Conservation (phyloP, 2,329 filamentous ascomycete species). For the Trichoderma sp. region DNA sequence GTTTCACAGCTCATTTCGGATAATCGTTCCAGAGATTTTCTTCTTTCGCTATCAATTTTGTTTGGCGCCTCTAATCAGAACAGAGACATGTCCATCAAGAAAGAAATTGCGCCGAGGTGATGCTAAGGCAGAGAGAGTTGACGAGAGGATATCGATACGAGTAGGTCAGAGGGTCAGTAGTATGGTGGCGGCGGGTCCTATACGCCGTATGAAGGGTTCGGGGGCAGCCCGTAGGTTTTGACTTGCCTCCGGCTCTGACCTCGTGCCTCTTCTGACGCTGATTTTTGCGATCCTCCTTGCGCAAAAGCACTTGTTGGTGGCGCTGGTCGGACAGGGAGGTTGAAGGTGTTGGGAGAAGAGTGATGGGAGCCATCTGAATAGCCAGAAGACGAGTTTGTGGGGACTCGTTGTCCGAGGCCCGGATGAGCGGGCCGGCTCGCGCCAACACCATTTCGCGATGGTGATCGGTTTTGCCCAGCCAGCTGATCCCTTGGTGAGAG, state of each 20-base stretch:
- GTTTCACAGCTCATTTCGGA: not conserved
- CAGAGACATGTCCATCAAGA: slow-evolving; percentile 24
- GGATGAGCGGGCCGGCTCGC: slow-evolving; percentile 51
- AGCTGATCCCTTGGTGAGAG: slow-evolving; percentile 55
- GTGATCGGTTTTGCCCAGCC: slow-evolving; percentile 51
- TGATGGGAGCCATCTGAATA: slow-evolving; percentile 42
- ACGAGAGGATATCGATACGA: not conserved
- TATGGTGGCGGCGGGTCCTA: slow-evolving; percentile 25
- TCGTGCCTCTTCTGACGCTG: slow-evolving; percentile 55
- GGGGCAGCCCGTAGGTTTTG: slow-evolving; percentile 49
- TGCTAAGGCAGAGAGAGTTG: slow-evolving; percentile 34
- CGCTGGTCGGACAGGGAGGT: slow-evolving; percentile 64
- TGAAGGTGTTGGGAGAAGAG: slow-evolving; percentile 56
- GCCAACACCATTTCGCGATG: slow-evolving; percentile 51
- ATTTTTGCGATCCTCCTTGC: slow-evolving; percentile 59
- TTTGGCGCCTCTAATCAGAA: not conserved
- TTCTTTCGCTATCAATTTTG: not conserved
- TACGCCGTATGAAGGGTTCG: slow-evolving; percentile 43
- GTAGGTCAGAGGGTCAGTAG: not conserved
- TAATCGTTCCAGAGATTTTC: not conserved
- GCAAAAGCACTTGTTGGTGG: slow-evolving; percentile 59
- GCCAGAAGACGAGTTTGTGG: slow-evolving; percentile 51
- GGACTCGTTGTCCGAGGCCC: slow-evolving; percentile 54
- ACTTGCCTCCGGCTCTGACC: slow-evolving; percentile 56
- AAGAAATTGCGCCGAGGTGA: slow-evolving; percentile 36